Evolutionary conservation across 2,329 filamentous ascomycete genomes (phyloP), one percentile per base, ranked within the genome.

Genomic region (Aspergillus sp.): DNA sequence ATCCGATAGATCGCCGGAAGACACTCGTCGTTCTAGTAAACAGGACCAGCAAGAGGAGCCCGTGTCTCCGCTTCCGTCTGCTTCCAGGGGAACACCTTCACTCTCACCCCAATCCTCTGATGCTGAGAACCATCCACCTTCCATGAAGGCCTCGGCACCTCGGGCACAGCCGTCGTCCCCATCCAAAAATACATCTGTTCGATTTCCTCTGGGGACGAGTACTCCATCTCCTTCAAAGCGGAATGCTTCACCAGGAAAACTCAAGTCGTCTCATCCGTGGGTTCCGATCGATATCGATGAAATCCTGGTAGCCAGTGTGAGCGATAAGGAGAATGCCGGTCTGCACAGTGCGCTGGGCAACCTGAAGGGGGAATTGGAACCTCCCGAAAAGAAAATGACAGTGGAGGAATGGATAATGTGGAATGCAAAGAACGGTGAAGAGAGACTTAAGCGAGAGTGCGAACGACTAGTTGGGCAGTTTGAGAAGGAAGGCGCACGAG

Each of bases 401-500:
- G 91, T 98, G 0, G 91, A 96, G 73, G 87, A 97, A 73, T 99
- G 93, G 91, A 89, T 99, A 40, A 80, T 87, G 57, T 84, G 88
- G 75, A 93, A 95, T 64, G 95, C 95, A 0, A 83, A 83, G 60
- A 81, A 88, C 70, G 91, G 90, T 0, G 93, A 98, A 78, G 85
- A 87, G 74, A 88, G 86, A 72, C 79, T 99, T 55, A 88, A 88
- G 69, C 78, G 82, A 37, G 89, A 96, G 71, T 96, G 92, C 69
- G 93, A 98, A 78, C 79, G 85, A 24, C 84, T 96, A 73, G 91
- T 99, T 5, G 84, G 82, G 58, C 80, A 84, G 8, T 98, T 98
- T 73, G 93, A 98, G 77, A 86, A 80, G 58, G 88, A 98, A 75
- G 93, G 92, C 0, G 84, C 83, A 17, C 84, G 86, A 68, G 95